Evolutionary conservation across 495 filamentous ascomycete genomes (phyloP), one percentile per base, ranked within the genome.

Genomic region (Apodospora peruviana): DNA sequence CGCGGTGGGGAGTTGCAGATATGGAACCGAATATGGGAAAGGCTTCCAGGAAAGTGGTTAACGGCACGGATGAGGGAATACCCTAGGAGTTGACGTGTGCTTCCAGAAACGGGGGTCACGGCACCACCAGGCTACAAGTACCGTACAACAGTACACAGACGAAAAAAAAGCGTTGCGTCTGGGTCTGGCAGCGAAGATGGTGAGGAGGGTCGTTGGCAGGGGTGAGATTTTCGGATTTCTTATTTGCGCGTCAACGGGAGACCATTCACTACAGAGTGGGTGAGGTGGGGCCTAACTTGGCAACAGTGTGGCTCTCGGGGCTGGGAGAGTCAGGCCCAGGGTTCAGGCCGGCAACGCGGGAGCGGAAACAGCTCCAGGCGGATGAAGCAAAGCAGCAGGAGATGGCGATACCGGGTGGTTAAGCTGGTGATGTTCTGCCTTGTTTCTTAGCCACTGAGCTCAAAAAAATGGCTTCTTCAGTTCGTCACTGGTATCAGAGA

Each of bases 201-300:
- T 36, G 37, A 39, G 3, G 49, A 54, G 41, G 47, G 53, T 27
- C 22, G 47, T 34, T 38, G 48, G 44, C 46, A 48, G 40, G 37
- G 49, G 49, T 57, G 48, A 48, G 45, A 40, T 50, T 51, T 50
- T 54, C 34, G 43, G 37, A 25, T 38, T 32, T 20, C 48, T 47
- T 55, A 49, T 58, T 56, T 60, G 53, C 57, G 57, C 47, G 57
- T 59, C 46, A 51, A 50, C 45, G 27, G 46, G 39, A 51, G 47
- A 40, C 24, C 10, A 37, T 17, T 17, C 12, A 11, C 19, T 27
- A 51, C 32, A 5, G 35, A 38, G 41, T 51, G 36, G 43, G 47
- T 43, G 47, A 44, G 18, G 56, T 43, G 51, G 53, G 50, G 48
- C 12, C 22, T 19, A 10, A 42, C 22, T 29, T 17, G 42, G 23